phyloP scores from a whole-genome alignment of 768 basidiomycete genomes.

The Xerocomellus amylosporus region DNA sequence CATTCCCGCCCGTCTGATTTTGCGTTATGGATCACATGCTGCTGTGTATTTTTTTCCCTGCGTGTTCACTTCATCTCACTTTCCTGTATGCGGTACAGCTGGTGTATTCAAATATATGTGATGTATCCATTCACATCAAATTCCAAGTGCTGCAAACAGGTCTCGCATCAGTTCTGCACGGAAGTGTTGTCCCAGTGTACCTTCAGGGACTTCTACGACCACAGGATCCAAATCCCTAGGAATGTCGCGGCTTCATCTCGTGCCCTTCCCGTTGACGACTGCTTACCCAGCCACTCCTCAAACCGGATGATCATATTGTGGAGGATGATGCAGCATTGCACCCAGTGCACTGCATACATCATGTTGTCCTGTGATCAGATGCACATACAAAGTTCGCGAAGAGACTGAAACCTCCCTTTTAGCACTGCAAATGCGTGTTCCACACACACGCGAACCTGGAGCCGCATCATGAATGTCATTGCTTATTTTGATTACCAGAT shows the following conservation, averaged over 20 bases:
- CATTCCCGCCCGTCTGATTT: background rate
- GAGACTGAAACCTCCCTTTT: slow-evolving; percentile 11
- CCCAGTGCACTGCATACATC: background rate
- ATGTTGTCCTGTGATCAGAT: background rate
- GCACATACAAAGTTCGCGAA: background rate
- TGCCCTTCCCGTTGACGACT: background rate
- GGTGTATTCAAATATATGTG: background rate
- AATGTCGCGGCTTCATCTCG: background rate
- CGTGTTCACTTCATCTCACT: background rate
- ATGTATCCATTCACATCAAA: background rate
- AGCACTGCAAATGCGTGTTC: slow-evolving; percentile 10
- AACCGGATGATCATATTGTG: slow-evolving; percentile 13
- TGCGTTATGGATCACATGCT: background rate
- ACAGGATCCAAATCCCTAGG: background rate
- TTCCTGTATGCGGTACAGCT: background rate
- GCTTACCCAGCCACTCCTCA: background rate
- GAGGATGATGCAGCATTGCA: slow-evolving; percentile 7
- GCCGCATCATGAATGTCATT: background rate
- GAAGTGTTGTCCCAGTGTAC: background rate
- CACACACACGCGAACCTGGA: background rate
- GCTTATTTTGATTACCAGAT: background rate
- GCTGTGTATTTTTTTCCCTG: background rate
- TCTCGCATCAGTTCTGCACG: background rate
- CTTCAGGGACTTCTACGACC: background rate
- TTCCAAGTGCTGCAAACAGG: background rate